Evolutionary conservation across 441 rosid genomes (phyloP).

Genomic region (Corymbia calophylla): DNA sequence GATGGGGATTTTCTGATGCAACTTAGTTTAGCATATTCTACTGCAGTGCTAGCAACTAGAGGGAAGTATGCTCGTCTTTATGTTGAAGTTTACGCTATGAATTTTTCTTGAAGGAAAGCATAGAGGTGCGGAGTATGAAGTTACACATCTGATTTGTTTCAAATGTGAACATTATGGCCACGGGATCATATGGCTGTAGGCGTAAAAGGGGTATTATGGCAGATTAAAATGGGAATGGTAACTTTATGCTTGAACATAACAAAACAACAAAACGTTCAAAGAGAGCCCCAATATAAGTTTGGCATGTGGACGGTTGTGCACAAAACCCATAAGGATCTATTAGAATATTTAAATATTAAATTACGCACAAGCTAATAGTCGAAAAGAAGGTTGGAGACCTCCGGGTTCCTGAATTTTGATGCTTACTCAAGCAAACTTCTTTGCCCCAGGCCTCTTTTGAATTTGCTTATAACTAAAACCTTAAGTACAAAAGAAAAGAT

Average conservation of each 20-base stretch:
- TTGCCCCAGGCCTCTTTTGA: too few relatives aligned
- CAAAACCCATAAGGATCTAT: neutral
- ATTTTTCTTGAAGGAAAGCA: neutral
- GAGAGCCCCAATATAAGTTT: neutral
- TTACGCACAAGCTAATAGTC: neutral
- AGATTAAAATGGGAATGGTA: neutral
- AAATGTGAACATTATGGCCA: neutral
- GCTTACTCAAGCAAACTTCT: neutral
- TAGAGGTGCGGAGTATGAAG: neutral
- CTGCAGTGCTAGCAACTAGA: neutral
- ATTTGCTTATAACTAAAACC: too few relatives aligned
- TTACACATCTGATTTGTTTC: neutral
- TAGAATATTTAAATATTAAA: too few relatives aligned
- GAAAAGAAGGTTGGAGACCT: neutral
- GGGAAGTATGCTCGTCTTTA: neutral
- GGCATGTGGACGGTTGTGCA: neutral
- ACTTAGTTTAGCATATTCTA: neutral
- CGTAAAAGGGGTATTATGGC: neutral
- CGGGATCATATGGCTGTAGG: neutral
- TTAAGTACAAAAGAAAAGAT: too few relatives aligned
- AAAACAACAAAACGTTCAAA: neutral
- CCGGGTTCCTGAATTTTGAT: neutral
- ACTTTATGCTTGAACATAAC: neutral
- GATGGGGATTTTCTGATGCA: neutral
- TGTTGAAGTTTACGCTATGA: neutral